Evolutionary conservation across 202 grass and related monocot genomes (phyloP).

Genomic region (Panicum virgatum): DNA sequence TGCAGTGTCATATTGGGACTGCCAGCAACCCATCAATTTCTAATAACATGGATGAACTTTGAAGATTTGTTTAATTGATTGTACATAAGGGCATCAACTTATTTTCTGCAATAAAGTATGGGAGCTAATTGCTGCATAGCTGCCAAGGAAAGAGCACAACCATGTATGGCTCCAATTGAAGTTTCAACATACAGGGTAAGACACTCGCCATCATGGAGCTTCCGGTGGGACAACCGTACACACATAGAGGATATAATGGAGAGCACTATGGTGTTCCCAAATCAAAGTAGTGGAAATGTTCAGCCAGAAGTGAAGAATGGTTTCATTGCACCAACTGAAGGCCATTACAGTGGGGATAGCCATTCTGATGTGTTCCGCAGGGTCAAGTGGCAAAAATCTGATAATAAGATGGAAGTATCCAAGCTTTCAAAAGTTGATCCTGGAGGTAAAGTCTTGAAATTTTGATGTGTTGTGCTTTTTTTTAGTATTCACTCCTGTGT

Average conservation of each 20-base stretch:
- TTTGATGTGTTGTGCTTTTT: constrained; percentile 1
- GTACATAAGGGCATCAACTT: constrained; percentile 18
- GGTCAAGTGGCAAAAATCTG: constrained; percentile 52
- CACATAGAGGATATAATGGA: constrained; percentile 95
- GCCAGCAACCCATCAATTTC: constrained; percentile 3
- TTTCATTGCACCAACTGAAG: constrained; percentile 56
- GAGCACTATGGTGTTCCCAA: constrained; percentile 50
- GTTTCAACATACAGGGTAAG: constrained; percentile 66
- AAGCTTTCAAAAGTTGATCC: constrained; percentile 45
- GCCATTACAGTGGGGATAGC: constrained; percentile 30
- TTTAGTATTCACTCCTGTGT: constrained; percentile 1
- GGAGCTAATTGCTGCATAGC: constrained; percentile 88
- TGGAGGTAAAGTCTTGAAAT: constrained; percentile 40
- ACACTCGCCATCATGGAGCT: constrained; percentile 84
- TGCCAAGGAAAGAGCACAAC: constrained; percentile 65
- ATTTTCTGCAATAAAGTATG: constrained; percentile 48
- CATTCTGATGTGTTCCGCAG: constrained; percentile 44
- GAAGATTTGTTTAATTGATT: constrained; percentile 21
- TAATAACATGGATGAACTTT: constrained; percentile 29
- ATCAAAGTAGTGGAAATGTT: constrained; percentile 64
- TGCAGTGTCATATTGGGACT: constrained; percentile 19
- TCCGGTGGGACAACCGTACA: constrained; percentile 91
- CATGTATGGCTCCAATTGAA: constrained; percentile 56
- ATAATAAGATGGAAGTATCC: constrained; percentile 45
- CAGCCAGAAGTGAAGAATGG: constrained; percentile 78